Base-by-base conservation (phyloP, 306 rosid species). In the Malus asiatica region DNA sequence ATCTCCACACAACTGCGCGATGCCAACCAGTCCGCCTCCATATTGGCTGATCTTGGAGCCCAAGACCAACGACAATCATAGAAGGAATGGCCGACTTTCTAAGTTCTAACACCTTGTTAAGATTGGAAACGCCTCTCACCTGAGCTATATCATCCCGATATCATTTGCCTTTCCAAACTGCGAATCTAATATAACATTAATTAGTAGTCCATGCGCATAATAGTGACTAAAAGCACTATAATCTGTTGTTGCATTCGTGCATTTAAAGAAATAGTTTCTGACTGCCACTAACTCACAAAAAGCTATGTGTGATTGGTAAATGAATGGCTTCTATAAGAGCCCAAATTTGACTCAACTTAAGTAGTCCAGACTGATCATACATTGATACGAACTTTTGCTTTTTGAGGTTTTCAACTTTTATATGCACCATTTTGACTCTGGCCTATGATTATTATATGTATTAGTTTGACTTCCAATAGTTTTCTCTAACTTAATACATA, bases 171-270 rank as follows among this genome's bases (percentile, higher is more conserved):
- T 61, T 61, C 20, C 11, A 6, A 61, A 12, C 33, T 27, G 66
- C 16, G 66, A 61, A 61, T 61, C 66, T 61, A 61, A 13, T 27
- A 61, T 5, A 27, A 61, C 4, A 27, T 27, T 5, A 64, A 32
- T 15, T 32, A 64, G 48, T 66, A 19, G 3, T 38, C 27, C 70
- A 45, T 62, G 60, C 48, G 77, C 70, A 15, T 13, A 4, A 42
- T 4, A 11, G 58, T 60, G 66, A 27, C 44, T 32, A 62, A 35
- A 74, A 29, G 61, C 77, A 74, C 60, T 27, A 74, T 2, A 61
- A 9, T 44, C 60, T 61, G 70, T 19, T 13, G 70, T 19, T 30
- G 70, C 77, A 62, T 51, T 74, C 61, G 70, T 74, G 46, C 70
- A 45, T 45, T 2, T 11, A 45, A 45, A 45, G 32, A 74, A 74